These are phyloP conservation scores for Candida argentea DNA, from an alignment of 805 yeast genomes.

Conservation along the genomic window DNA sequence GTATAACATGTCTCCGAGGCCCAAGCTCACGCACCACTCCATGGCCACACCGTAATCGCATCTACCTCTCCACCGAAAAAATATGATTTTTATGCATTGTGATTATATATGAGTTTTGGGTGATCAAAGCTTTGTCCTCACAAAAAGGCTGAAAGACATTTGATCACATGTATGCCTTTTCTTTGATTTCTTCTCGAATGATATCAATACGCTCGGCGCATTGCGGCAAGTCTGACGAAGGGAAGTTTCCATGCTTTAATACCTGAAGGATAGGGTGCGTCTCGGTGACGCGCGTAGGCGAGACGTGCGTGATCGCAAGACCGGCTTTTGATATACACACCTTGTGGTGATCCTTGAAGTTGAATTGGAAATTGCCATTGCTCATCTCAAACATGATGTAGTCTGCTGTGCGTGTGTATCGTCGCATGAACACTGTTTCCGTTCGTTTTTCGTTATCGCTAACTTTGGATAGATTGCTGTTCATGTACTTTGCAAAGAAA, in stretches of 20 bases:
- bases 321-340: conserved; percentile 72
- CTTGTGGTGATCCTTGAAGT: conserved; percentile 92
- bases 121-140: no score
- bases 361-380: conserved; percentile 87
- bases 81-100: no score
- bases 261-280: conserved; percentile 47
- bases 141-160: no score
- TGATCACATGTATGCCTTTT: no score
- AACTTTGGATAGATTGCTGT: conserved; percentile 74
- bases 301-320: conserved; percentile 66
- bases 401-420: conserved; percentile 69
- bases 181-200: conserved; percentile 58
- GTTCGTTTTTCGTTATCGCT: conserved; percentile 54
- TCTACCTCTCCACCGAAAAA: no score
- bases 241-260: conserved; percentile 33
- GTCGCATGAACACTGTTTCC: conserved; percentile 67
- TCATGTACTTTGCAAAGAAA: conserved; percentile 88
- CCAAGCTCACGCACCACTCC: no score
- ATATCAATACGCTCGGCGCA: conserved; percentile 29
- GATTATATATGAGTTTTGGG: no score
- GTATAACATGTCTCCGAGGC: no score
- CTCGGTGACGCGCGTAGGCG: conserved; percentile 63
- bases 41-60: no score
- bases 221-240: conserved; percentile 28
- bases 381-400: conserved; percentile 90